Base-by-base conservation (phyloP, 148 eudicot species). In the Silene latifolia region DNA sequence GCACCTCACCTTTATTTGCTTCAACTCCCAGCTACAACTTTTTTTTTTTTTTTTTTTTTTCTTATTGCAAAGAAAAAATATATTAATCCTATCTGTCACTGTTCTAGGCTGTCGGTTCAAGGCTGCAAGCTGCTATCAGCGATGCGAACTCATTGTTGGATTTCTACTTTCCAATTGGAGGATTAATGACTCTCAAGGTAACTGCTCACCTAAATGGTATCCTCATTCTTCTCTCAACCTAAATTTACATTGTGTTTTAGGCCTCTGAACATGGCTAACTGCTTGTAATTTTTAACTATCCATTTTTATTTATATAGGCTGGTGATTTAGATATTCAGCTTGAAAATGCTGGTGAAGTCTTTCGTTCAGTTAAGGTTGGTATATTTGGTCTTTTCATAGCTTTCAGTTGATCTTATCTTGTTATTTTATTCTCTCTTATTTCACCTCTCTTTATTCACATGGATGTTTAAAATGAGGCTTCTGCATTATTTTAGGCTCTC, bases 341-440 rank as follows among this genome's bases (percentile, higher is more conserved):
- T 51, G 78, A 59, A 56, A 82, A 90, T 80, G 90, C 91, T 76
- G 91, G 88, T 79, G 88, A 74, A 72, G 53, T 92, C 72, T 86
- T 92, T 65, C 92, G 88, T 67, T 84, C 99, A 61, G 82, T 92
- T 47, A 92, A 95, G 99, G 97, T 91, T 74, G 69, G 76, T 69
- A 53, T 67, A 59, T 73, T n/a, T 67, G 59, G 21, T 14, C 63
- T 63, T 67, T 74, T 17, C n/a, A 7, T 56, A 13, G 56, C 27
- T 51, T 12, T 74, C 5, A 13, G 20, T 65, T 68, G 46, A 29
- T 44, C 46, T 19, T 20, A 21, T 9, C 20, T 42, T 32, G 18
- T 29, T 51, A n/a, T 25, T 74, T 39, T 25, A 47, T 23, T 70
- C n/a, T 66, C 71, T 39, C 44, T 75, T 23, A 54, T 56, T 46